phyloP scores from a whole-genome alignment of 192 early-diverging fungal genomes.

The Rhizophlyctis rosea region DNA sequence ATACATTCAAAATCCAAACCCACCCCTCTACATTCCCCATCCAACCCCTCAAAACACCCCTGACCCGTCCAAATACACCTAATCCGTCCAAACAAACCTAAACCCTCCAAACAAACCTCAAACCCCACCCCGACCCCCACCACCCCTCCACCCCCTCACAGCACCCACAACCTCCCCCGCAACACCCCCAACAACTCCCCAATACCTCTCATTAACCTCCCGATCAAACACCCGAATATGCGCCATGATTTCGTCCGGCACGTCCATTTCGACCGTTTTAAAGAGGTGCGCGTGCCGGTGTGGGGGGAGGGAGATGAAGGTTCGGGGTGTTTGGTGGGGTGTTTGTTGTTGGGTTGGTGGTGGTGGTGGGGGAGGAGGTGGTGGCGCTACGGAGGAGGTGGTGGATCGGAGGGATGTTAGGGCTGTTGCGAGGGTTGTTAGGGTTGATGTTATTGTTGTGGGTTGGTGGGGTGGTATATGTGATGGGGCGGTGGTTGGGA shows the following conservation, averaged over 20 bases:
- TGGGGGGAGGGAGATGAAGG: slow-evolving; percentile 29
- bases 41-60: no score
- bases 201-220: slow-evolving; percentile 27
- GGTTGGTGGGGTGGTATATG: background rate
- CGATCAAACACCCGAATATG: slow-evolving; percentile 42
- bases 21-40: no score
- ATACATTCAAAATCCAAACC: no score
- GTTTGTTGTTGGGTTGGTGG: slow-evolving; percentile 10
- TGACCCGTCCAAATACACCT: no score
- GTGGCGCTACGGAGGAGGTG: slow-evolving; percentile 8
- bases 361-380: background rate
- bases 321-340: no score
- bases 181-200: slow-evolving; percentile 29
- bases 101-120: no score
- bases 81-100: no score
- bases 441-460: background rate
- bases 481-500: background rate
- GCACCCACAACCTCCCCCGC: slow-evolving; percentile 17
- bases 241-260: slow-evolving; percentile 31
- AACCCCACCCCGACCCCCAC: no score
- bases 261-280: slow-evolving; percentile 16
- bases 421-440: background rate
- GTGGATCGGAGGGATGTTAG: background rate
- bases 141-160: slow-evolving; percentile 13
- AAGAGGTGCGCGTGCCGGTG: slow-evolving; percentile 21